Base-by-base conservation (phyloP, 345 rosid genomes). In the Citrus reticulata region DNA sequence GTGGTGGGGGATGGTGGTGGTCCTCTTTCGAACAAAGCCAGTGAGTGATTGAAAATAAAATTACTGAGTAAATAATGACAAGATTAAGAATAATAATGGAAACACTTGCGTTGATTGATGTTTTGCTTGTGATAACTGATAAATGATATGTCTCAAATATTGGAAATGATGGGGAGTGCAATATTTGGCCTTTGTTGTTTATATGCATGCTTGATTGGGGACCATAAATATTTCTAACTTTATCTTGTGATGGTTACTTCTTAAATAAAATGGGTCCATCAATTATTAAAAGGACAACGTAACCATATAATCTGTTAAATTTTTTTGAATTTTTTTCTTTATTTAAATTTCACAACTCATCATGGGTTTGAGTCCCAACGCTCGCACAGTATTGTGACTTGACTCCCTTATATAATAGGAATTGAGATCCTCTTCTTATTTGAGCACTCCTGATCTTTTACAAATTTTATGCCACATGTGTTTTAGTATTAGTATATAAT, bases 31-130 rank as follows among this genome's bases (percentile, higher is more conserved):
- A 54, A 17, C 6, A 54, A 54, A 54, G 58, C 22, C 2, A 54
- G 58, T 19, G 2, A 54, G 7, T 16, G 2, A 49, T 20, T 16
- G 57, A 17, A 54, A 54, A 17, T 16, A 54, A 54, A 54, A 54
- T 17, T 17, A 54, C 7, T 35, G 2, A 5, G 58, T 46, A 13
- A 46, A 46, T 11, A 46, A 46, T 46, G 17, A 46, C 16, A 54
- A 16, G 58, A 5, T 16, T 54, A 6, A 4, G 58, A 54, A 19
- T 54, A 16, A 54, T 54, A 65, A 70, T 25, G 59, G 71, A 30
- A 83, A 64, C 70, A 69, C 35, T 5, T 77, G 61, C 73, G 72
- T 77, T 77, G 65, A 74, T 73, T 80, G 81, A 77, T 76, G 42
- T 55, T 14, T 29, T 51, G 40, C 9, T 49, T 27, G 73, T 49